These are phyloP conservation scores for Austroboletus eburneus DNA, from an alignment of 768 basidiomycete species.

Conservation along the genomic window DNA sequence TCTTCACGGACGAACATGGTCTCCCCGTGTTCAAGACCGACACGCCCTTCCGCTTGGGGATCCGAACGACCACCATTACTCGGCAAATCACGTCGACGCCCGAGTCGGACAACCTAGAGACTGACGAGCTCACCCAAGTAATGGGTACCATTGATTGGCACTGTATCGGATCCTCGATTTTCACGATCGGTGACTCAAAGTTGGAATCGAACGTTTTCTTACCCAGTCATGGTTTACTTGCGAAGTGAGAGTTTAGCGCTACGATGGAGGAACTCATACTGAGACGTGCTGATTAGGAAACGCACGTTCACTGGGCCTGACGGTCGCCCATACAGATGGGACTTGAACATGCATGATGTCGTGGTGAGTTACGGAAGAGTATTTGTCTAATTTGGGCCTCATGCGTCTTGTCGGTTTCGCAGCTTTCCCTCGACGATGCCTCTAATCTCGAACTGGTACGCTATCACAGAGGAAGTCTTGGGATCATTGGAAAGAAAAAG, in stretches of 20 bases:
- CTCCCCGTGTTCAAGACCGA: constrained; percentile 23
- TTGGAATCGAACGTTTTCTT: constrained; percentile 24
- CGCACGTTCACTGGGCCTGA: constrained; percentile 32
- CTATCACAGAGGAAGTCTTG: constrained; percentile 20
- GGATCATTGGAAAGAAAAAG: constrained; percentile 23
- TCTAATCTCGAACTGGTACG: constrained; percentile 14
- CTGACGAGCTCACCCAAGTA: constrained; percentile 20
- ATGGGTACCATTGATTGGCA: constrained; percentile 34
- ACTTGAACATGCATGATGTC: constrained; percentile 10
- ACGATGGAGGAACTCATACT: not conserved
- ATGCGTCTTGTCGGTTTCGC: not conserved
- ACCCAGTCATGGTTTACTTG: constrained; percentile 13
- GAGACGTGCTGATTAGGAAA: constrained; percentile 6
- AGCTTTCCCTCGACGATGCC: constrained; percentile 21
- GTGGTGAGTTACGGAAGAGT: constrained; percentile 4
- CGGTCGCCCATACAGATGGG: constrained; percentile 32
- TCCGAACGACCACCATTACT: constrained; percentile 18
- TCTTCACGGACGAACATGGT: constrained; percentile 26
- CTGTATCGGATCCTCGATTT: constrained; percentile 24
- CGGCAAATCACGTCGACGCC: constrained; percentile 1
- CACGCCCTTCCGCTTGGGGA: constrained; percentile 20
- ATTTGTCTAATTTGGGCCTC: not conserved
- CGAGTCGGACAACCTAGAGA: not conserved
- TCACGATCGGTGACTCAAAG: constrained; percentile 27
- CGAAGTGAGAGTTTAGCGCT: constrained; percentile 6